Conservation (phyloP, 1,284 basidiomycete genomes). For the Ustilago cynodontis region DNA sequence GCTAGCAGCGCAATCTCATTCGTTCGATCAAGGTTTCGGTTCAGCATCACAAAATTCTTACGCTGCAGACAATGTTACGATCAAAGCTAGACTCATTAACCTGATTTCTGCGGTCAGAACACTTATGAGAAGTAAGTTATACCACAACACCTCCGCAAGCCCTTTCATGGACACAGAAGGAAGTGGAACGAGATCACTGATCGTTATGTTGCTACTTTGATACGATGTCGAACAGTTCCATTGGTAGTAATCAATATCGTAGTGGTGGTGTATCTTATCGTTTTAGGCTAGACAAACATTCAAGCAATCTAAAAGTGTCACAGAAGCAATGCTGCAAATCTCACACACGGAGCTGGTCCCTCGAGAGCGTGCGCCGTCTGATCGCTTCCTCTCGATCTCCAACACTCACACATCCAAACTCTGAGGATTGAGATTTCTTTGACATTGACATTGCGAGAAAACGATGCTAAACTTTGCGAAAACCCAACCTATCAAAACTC, state of each 20-base stretch:
- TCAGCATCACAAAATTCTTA: constrained; percentile 26
- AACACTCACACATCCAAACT: not conserved
- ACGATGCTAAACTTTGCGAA: not conserved
- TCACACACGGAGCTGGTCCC: too few species aligned
- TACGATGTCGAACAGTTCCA: constrained; percentile 35
- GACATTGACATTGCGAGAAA: not conserved
- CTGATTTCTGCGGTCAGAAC: constrained; percentile 93
- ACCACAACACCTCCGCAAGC: too few species aligned
- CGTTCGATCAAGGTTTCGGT: constrained; percentile 49
- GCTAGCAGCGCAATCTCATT: constrained; percentile 16
- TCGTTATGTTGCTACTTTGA: too few species aligned
- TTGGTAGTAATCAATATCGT: constrained; percentile 62
- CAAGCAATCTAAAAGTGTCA: not conserved
- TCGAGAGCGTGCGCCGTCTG: too few species aligned
- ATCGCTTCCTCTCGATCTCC: too few species aligned
- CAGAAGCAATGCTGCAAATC: not conserved
- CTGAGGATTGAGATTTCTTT: not conserved
- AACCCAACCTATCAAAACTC: not conserved
- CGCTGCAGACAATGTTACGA: constrained; percentile 70
- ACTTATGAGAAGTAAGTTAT: constrained; percentile 86
- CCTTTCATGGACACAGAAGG: too few species aligned
- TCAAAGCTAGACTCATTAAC: constrained; percentile 89
- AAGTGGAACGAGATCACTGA: too few species aligned
- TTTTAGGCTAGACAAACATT: constrained; percentile 35
- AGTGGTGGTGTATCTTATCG: constrained; percentile 60